Conservation (phyloP, 805 yeast genomes). For the Kluyveromyces nonfermentans region DNA sequence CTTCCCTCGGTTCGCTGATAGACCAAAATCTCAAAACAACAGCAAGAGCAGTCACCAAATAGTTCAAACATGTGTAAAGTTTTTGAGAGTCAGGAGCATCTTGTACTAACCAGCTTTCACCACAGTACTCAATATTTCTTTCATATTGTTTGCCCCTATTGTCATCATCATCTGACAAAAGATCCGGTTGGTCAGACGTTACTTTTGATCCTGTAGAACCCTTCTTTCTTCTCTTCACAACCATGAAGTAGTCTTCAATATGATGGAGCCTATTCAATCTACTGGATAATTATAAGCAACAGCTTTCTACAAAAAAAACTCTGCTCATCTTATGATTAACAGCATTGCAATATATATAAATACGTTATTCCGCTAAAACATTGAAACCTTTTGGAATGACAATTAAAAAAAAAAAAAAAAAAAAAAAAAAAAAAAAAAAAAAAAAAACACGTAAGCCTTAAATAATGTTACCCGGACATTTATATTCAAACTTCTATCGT, state of each 20-base stretch:
- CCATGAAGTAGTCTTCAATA: not conserved
- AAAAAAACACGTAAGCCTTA: not conserved
- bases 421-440: too few species aligned
- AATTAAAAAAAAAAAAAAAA: too few species aligned
- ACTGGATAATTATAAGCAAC: not conserved
- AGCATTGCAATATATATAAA: too few species aligned
- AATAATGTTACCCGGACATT: not conserved
- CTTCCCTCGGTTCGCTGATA: conserved; percentile 59
- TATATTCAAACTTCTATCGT: not conserved
- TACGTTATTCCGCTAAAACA: not conserved
- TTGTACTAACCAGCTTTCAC: conserved; percentile 22
- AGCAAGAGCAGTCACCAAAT: conserved; percentile 55
- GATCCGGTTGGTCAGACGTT: not conserved
- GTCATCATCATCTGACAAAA: conserved; percentile 1
- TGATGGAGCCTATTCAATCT: not conserved
- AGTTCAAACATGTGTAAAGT: conserved; percentile 40
- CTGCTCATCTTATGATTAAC: too few species aligned
- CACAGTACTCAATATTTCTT: conserved; percentile 10
- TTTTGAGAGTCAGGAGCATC: conserved; percentile 23
- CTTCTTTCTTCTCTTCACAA: not conserved
- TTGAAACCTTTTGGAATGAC: too few species aligned
- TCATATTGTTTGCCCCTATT: conserved; percentile 2
- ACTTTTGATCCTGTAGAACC: not conserved
- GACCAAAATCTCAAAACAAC: conserved; percentile 56
- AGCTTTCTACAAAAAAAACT: too few species aligned